Conservation (phyloP, 768 basidiomycete species). For the Tephrocybe sp. region DNA sequence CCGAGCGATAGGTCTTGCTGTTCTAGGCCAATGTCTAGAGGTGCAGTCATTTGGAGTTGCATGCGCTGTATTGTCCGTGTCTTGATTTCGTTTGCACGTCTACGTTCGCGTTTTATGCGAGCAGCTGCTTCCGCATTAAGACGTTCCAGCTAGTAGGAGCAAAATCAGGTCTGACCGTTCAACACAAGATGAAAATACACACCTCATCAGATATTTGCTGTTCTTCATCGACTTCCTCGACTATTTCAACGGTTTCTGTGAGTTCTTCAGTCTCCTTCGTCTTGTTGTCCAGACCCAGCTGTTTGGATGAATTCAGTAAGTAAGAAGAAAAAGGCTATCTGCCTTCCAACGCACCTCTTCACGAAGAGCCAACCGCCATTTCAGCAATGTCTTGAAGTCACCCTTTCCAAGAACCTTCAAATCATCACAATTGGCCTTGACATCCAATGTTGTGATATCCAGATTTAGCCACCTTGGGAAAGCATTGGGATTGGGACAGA, state of each 20-base stretch:
- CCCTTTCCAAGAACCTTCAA: slow-evolving; percentile 97
- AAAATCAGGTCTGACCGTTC: not conserved
- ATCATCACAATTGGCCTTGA: slow-evolving; percentile 84
- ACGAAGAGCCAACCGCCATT: slow-evolving; percentile 85
- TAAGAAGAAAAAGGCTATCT: not conserved
- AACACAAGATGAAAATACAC: slow-evolving; percentile 1
- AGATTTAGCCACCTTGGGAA: slow-evolving; percentile 67
- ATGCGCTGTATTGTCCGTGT: slow-evolving; percentile 87
- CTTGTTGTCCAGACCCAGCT: slow-evolving; percentile 87
- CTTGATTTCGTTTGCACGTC: slow-evolving; percentile 87
- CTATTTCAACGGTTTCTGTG: slow-evolving; percentile 69
- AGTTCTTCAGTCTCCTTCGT: slow-evolving; percentile 70
- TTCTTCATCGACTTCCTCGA: slow-evolving; percentile 80
- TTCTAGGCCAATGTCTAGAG: slow-evolving; percentile 93
- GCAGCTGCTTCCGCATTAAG: slow-evolving; percentile 75
- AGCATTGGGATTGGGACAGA: slow-evolving; percentile 6
- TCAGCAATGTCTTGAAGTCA: slow-evolving; percentile 91
- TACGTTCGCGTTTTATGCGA: slow-evolving; percentile 75
- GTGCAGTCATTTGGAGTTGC: slow-evolving; percentile 97
- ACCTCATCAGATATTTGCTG: slow-evolving; percentile 90
- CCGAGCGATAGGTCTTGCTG: slow-evolving; percentile 72
- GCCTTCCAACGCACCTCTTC: slow-evolving; percentile 66
- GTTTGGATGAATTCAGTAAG: not conserved
- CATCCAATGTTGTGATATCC: slow-evolving; percentile 73
- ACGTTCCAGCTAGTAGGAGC: slow-evolving; percentile 66